Evolutionary conservation across 2,329 filamentous ascomycete species (phyloP).

Genomic region (Pseudohalonectria lignicola): DNA sequence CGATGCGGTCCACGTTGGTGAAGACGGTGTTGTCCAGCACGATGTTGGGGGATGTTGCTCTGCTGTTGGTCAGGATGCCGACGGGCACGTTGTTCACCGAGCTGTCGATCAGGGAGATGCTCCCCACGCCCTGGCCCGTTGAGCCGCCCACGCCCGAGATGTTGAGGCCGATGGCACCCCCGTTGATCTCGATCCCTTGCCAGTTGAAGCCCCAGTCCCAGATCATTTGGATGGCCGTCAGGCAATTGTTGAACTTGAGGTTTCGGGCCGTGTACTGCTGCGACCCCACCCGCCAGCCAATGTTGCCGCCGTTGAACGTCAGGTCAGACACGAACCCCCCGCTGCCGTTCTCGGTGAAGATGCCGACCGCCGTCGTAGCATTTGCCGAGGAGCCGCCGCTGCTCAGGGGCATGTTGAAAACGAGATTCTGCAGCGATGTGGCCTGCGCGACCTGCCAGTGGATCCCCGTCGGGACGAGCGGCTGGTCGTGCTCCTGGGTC

Average conservation of each 20-base stretch:
- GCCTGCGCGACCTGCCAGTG: slow-evolving; percentile 4
- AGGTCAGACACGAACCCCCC: slow-evolving; percentile 2
- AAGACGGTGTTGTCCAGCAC: not conserved
- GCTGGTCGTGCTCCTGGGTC: slow-evolving; percentile 1
- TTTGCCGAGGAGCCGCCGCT: too few relatives aligned
- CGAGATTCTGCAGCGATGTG: not conserved
- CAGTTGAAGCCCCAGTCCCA: slow-evolving; percentile 72
- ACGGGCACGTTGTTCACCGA: not conserved
- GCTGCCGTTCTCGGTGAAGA: slow-evolving; percentile 5
- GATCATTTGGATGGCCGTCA: slow-evolving; percentile 56
- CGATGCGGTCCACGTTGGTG: not conserved
- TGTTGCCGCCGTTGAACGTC: slow-evolving; percentile 50
- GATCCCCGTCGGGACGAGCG: not conserved
- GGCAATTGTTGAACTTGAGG: slow-evolving; percentile 49
- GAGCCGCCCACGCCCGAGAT: too few relatives aligned
- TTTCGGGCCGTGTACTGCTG: slow-evolving; percentile 62
- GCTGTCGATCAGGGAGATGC: not conserved
- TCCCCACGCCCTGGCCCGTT: too few relatives aligned
- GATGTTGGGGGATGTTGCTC: not conserved
- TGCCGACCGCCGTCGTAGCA: too few relatives aligned
- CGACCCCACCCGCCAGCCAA: slow-evolving; percentile 29
- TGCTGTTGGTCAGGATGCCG: slow-evolving; percentile 27
- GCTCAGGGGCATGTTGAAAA: slow-evolving; percentile 1
- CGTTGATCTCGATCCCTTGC: slow-evolving; percentile 40
- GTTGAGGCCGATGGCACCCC: too few relatives aligned